These are phyloP conservation scores for Fusarium algeriense DNA, from an alignment of 2,329 filamentous ascomycete genomes.

Conservation along the genomic window DNA sequence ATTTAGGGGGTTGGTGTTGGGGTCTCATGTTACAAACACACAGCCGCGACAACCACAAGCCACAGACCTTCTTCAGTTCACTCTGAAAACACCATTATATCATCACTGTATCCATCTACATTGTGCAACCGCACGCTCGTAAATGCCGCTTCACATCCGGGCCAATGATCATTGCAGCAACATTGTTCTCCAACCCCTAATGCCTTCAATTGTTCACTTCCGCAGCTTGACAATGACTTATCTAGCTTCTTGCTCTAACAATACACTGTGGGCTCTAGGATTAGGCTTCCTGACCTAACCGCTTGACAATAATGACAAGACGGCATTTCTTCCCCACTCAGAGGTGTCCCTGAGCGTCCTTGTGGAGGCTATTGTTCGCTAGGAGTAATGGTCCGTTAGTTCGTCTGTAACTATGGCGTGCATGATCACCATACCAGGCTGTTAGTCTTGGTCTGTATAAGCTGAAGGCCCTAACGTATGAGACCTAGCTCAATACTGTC, in stretches of 20 bases:
- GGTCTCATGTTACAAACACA: background rate
- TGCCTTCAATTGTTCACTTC: background rate
- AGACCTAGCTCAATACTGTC: conserved; percentile 2
- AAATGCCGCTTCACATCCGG: background rate
- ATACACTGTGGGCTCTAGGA: background rate
- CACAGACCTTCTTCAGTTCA: background rate
- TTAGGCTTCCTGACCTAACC: background rate
- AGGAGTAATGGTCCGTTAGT: conserved; percentile 8
- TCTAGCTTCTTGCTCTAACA: background rate
- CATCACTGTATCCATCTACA: background rate
- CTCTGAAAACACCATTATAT: background rate
- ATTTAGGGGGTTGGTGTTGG: background rate
- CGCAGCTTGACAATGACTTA: background rate
- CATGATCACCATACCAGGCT: conserved; percentile 14
- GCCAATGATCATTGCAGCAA: conserved; percentile 9
- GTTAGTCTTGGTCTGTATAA: conserved; percentile 1
- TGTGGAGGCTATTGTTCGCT: background rate
- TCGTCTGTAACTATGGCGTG: conserved; percentile 34
- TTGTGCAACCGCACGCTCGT: background rate
- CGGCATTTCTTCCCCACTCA: conserved; percentile 8
- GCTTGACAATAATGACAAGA: background rate
- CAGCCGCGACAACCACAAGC: background rate
- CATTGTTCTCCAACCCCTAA: background rate
- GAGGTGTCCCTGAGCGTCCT: conserved; percentile 18
- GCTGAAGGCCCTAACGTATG: background rate